phyloP scores from a whole-genome alignment of 257 asterid genomes.

The Petunia secreta region DNA sequence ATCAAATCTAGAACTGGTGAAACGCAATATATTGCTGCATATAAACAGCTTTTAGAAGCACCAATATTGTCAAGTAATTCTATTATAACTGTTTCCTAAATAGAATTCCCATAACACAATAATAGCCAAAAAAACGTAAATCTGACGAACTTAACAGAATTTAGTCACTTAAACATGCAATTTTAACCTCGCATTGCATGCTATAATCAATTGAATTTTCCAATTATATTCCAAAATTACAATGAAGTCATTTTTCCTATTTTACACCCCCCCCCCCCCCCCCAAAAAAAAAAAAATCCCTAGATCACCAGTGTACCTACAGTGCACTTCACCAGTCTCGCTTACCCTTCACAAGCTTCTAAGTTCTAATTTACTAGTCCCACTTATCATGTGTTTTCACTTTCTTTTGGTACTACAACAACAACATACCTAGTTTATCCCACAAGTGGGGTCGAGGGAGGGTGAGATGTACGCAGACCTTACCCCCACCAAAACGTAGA shows the following conservation, averaged over 20 bases:
- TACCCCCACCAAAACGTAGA: no score
- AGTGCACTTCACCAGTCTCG: constrained; percentile 6
- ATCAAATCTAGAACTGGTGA: neutral
- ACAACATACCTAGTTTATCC: no score
- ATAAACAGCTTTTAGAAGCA: neutral
- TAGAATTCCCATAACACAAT: neutral
- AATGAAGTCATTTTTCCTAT: neutral
- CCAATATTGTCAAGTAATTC: constrained; percentile 7
- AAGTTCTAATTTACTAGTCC: neutral
- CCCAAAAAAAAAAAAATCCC: neutral
- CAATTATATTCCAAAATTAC: neutral
- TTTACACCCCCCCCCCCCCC: neutral
- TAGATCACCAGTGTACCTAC: neutral
- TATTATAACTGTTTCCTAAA: neutral
- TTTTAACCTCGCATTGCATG: constrained; percentile 2
- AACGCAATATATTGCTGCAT: constrained; percentile 7
- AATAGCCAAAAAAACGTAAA: neutral
- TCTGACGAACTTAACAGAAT: neutral
- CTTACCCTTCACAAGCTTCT: neutral
- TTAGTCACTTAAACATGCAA: neutral
- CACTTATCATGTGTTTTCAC: neutral
- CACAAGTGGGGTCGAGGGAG: no score
- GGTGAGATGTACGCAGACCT: no score
- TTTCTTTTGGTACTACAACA: neutral
- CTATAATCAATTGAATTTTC: constrained; percentile 19